phyloP scores from a whole-genome alignment of 2,329 filamentous ascomycete species.

The Leptographium galeiforme region DNA sequence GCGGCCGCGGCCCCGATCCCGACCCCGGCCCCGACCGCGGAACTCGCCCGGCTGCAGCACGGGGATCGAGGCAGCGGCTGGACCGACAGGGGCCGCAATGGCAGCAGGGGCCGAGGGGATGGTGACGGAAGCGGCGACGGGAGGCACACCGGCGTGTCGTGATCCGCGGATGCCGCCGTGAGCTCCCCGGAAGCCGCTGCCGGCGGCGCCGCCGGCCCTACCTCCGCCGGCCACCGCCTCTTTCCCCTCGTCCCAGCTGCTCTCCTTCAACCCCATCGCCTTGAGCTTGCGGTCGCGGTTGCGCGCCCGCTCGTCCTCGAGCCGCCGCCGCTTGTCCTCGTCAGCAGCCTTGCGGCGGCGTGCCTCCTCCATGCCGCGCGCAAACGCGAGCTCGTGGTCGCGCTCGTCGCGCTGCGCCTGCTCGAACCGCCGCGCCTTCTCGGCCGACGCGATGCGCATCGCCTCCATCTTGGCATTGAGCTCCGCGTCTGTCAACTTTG shows the following conservation, averaged over 20 bases:
- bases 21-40: slow-evolving; percentile 17
- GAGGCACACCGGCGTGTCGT: slow-evolving; percentile 7
- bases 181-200: slow-evolving; percentile 3
- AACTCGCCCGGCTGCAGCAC: slow-evolving; percentile 19
- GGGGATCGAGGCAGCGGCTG: not conserved
- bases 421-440: slow-evolving; percentile 46
- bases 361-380: slow-evolving; percentile 42
- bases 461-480: slow-evolving; percentile 46
- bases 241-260: slow-evolving; percentile 48
- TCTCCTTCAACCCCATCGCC: slow-evolving; percentile 39
- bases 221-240: slow-evolving; percentile 27
- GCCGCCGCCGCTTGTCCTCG: slow-evolving; percentile 33
- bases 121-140: not conserved
- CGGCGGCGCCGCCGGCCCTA: slow-evolving; percentile 14
- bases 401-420: slow-evolving; percentile 43
- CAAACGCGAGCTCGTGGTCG: slow-evolving; percentile 39
- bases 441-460: slow-evolving; percentile 44
- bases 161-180: slow-evolving; percentile 9
- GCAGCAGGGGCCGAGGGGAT: not conserved
- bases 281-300: slow-evolving; percentile 49
- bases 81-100: not conserved
- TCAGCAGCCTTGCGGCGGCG: slow-evolving; percentile 37
- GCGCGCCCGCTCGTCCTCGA: slow-evolving; percentile 46
- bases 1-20: slow-evolving; percentile 18
- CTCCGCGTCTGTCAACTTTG: slow-evolving; percentile 46